These are phyloP conservation scores for Shiraia bambusicola DNA, from an alignment of 2,329 filamentous ascomycete genomes.

Conservation along the genomic window DNA sequence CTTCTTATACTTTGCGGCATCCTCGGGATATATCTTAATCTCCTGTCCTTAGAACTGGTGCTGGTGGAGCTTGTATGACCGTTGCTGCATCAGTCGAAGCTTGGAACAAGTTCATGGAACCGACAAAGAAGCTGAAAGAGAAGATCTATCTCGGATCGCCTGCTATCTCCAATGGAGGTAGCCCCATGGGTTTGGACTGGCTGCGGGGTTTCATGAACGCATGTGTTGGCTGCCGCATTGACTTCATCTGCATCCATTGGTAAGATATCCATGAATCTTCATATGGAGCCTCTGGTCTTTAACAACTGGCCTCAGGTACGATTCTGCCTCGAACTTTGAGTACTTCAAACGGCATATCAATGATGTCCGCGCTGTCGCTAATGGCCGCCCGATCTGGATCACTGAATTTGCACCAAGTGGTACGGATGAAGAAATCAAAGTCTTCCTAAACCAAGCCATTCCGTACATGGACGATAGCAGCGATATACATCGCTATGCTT, in stretches of 20 bases:
- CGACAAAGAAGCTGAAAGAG: slow-evolving; percentile 14
- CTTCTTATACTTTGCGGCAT: not conserved
- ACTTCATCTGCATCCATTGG: slow-evolving; percentile 41
- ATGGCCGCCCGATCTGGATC: slow-evolving; percentile 49
- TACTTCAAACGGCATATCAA: slow-evolving; percentile 42
- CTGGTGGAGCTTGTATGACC: slow-evolving; percentile 29
- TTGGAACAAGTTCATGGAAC: slow-evolving; percentile 23
- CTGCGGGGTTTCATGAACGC: slow-evolving; percentile 28
- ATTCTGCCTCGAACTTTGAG: slow-evolving; percentile 16
- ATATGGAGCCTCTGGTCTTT: not conserved
- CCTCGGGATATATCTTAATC: not conserved
- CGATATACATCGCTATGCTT: slow-evolving; percentile 37
- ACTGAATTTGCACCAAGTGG: slow-evolving; percentile 36
- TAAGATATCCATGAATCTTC: slow-evolving; percentile 3
- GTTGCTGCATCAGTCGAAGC: slow-evolving; percentile 11
- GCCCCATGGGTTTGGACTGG: slow-evolving; percentile 25
- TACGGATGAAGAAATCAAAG: slow-evolving; percentile 15
- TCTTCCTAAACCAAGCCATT: slow-evolving; percentile 30
- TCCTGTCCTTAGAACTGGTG: slow-evolving; percentile 3
- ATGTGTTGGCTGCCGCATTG: slow-evolving; percentile 35
- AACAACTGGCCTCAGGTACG: slow-evolving; percentile 21
- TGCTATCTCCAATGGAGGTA: slow-evolving; percentile 31
- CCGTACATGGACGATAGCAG: slow-evolving; percentile 34
- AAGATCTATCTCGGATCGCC: slow-evolving; percentile 34
- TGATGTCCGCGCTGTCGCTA: slow-evolving; percentile 47